Percentiles rank a stretch among this genome's conserved stretches.
Evolutionary conservation across 192 early-diverging fungal genomes (phyloP).

Genomic region (Backusella circina): DNA sequence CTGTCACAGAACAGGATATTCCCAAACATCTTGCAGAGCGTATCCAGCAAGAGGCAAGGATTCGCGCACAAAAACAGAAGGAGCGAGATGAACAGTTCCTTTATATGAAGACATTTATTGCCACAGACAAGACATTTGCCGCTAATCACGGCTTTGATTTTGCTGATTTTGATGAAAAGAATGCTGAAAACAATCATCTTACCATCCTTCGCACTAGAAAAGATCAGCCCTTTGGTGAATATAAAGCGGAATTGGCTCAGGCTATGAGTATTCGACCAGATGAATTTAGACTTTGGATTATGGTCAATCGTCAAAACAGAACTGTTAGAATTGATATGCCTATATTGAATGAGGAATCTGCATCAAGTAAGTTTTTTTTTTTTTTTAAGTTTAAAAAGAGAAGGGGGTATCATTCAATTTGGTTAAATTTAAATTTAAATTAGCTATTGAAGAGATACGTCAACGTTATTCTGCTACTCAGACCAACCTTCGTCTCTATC

Average conservation of each 20-base stretch:
- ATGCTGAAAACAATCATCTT: slow-evolving; percentile 6
- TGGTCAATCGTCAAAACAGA: slow-evolving; percentile 88
- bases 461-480: slow-evolving; percentile 17
- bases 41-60: slow-evolving; percentile 61
- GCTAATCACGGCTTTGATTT: slow-evolving; percentile 86
- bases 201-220: slow-evolving; percentile 49
- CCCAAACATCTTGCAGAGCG: slow-evolving; percentile 66
- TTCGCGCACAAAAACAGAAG: slow-evolving; percentile 54
- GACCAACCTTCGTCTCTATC: slow-evolving; percentile 45
- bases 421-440: neutral
- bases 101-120: slow-evolving; percentile 58
- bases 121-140: slow-evolving; percentile 64
- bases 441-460: slow-evolving; percentile 26
- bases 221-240: slow-evolving; percentile 50
- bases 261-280: slow-evolving; percentile 41
- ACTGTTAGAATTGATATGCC: slow-evolving; percentile 84
- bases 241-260: slow-evolving; percentile 52
- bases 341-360: slow-evolving; percentile 43
- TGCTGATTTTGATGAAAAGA: slow-evolving; percentile 59
- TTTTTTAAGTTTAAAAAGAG: neutral
- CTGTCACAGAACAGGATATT: slow-evolving; percentile 65
- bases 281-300: slow-evolving; percentile 77
- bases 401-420: neutral
- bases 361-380: slow-evolving; percentile 37
- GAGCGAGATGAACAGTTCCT: slow-evolving; percentile 71